Evolutionary conservation across 306 rosid species (phyloP).

Genomic region (Vicia sativa): DNA sequence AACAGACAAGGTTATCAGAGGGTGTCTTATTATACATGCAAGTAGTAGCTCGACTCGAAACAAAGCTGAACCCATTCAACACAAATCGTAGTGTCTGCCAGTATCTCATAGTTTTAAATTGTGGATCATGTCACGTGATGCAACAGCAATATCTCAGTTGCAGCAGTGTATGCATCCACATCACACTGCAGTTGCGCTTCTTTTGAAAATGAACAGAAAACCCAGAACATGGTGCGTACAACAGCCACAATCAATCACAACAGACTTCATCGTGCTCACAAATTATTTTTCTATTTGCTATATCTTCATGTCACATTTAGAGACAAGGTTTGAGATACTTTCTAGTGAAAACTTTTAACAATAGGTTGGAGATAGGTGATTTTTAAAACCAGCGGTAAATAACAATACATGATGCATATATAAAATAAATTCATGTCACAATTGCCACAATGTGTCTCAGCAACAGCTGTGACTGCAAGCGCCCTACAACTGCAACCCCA

Average conservation of each 20-base stretch:
- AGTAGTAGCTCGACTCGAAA: not conserved
- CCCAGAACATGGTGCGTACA: not conserved
- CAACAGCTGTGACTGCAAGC: not conserved
- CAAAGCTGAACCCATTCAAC: not conserved
- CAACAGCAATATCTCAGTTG: not conserved
- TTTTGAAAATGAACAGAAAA: not conserved
- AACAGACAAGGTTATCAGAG: not conserved
- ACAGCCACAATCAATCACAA: not conserved
- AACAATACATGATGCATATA: not conserved
- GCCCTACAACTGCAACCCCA: not conserved
- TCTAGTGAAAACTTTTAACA: not conserved
- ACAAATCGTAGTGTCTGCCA: not conserved
- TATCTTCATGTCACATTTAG: not conserved
- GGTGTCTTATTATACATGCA: not conserved
- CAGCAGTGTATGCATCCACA: not conserved
- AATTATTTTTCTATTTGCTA: too few relatives aligned
- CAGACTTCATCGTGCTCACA: not conserved
- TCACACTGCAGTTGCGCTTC: not conserved
- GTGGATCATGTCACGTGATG: not conserved
- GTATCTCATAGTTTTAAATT: not conserved
- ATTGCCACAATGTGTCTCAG: not conserved
- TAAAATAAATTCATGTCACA: not conserved
- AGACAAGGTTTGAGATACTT: not conserved
- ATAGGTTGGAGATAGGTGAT: not conserved
- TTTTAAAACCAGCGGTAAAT: not conserved